Evolutionary conservation across 1,139 yeast species (phyloP).

Genomic region (Neolecta irregularis): DNA sequence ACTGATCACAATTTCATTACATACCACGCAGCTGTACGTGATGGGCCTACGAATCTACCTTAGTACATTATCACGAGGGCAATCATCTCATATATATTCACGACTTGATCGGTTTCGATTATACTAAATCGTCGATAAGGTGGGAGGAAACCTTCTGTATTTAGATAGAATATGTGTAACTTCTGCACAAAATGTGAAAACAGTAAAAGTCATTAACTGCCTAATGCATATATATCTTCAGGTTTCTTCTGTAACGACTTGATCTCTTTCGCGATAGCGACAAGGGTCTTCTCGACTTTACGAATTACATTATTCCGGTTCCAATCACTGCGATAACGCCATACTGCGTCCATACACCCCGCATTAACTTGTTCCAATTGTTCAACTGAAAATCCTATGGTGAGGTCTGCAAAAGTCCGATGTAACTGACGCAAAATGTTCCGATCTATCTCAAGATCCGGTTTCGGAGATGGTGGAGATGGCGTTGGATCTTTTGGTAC

Average conservation of each 20-base stretch:
- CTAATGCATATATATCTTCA: no score
- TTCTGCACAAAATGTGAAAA: slow-evolving; percentile 17
- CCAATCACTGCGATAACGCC: slow-evolving; percentile 56
- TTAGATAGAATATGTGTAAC: no score
- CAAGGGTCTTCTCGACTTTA: slow-evolving; percentile 10
- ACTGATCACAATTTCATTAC: no score
- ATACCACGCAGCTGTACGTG: no score
- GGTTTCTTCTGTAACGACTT: not conserved
- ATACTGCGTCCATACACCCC: slow-evolving; percentile 52
- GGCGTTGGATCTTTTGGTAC: not conserved
- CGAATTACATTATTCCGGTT: slow-evolving; percentile 33
- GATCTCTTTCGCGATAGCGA: slow-evolving; percentile 3
- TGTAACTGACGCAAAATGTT: slow-evolving; percentile 21
- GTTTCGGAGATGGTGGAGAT: slow-evolving; percentile 9
- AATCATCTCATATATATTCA: no score
- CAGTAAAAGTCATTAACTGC: slow-evolving; percentile 5
- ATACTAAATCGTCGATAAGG: no score
- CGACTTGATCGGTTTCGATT: no score
- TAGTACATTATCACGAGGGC: no score
- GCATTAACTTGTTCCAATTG: slow-evolving; percentile 61
- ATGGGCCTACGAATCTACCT: no score
- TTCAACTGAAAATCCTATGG: slow-evolving; percentile 47
- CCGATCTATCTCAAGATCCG: slow-evolving; percentile 25
- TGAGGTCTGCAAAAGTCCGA: slow-evolving; percentile 24
- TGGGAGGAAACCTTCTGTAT: no score